phyloP scores from a whole-genome alignment of 768 basidiomycete species.

The Kwoniella pini region DNA sequence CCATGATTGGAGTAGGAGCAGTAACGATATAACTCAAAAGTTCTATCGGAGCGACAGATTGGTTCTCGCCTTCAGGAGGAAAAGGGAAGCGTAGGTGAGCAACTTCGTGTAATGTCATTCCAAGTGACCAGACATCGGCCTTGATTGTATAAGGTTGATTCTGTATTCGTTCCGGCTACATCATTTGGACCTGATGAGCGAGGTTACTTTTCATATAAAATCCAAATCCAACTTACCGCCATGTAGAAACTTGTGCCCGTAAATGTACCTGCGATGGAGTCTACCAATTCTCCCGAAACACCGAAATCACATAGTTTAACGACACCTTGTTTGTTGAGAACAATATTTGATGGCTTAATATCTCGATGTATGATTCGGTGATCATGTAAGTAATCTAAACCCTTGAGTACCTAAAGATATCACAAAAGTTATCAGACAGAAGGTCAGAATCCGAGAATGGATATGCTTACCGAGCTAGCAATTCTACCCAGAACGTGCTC shows the following conservation, averaged over 20 bases:
- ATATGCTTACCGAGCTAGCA: conserved; percentile 49
- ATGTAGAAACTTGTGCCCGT: conserved; percentile 56
- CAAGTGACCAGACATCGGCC: conserved; percentile 56
- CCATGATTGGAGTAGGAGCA: conserved; percentile 51
- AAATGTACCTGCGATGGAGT: conserved; percentile 55
- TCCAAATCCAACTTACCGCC: conserved; percentile 52
- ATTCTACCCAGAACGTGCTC: conserved; percentile 55
- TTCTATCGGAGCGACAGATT: conserved; percentile 84
- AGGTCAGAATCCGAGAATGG: no score
- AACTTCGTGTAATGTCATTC: conserved; percentile 54
- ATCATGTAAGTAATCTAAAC: conserved; percentile 55
- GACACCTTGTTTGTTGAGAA: conserved; percentile 49
- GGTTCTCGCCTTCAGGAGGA: conserved; percentile 59
- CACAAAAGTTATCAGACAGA: no score
- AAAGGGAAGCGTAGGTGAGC: conserved; percentile 56
- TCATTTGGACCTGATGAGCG: not conserved
- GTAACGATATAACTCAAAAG: conserved; percentile 83
- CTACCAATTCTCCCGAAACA: conserved; percentile 55
- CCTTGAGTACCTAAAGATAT: conserved; percentile 50
- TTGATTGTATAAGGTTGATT: conserved; percentile 54
- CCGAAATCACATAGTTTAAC: conserved; percentile 57
- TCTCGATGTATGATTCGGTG: conserved; percentile 55
- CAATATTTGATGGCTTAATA: conserved; percentile 56
- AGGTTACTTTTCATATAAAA: no score
- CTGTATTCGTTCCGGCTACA: conserved; percentile 55